Percentiles rank a stretch among this genome's conserved stretches.
Evolutionary conservation across 306 rosid species (phyloP).

Genomic region (Datisca glomerata): DNA sequence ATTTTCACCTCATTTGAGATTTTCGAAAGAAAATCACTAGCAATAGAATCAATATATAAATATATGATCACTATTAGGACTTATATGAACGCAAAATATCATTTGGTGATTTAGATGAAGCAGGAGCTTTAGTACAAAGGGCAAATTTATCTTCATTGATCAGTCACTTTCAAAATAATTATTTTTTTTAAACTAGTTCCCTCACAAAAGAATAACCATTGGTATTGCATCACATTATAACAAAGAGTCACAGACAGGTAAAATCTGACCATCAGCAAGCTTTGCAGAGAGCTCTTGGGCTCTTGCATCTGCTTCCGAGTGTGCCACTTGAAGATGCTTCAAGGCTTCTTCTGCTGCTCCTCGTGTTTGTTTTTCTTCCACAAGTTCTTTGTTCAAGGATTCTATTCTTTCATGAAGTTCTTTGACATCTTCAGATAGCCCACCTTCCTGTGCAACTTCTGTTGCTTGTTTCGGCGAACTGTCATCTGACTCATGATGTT

Average conservation of each 20-base stretch:
- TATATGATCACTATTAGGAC: too few relatives aligned
- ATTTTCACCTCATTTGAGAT: background rate
- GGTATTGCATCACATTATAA: too few relatives aligned
- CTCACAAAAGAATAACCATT: too few relatives aligned
- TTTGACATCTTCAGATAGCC: slow-evolving; percentile 28
- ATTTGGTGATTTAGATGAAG: too few relatives aligned
- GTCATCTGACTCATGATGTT: slow-evolving; percentile 12
- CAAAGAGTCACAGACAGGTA: slow-evolving; percentile 3
- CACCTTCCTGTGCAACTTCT: slow-evolving; percentile 21
- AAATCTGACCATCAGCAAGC: slow-evolving; percentile 69
- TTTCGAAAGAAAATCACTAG: background rate
- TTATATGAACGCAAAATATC: too few relatives aligned
- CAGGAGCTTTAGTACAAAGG: too few relatives aligned
- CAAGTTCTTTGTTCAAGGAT: slow-evolving; percentile 43
- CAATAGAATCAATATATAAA: too few relatives aligned
- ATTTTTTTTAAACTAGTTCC: too few relatives aligned
- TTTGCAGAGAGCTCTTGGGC: slow-evolving; percentile 65
- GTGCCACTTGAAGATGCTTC: slow-evolving; percentile 61
- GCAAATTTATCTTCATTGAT: too few relatives aligned
- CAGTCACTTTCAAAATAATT: too few relatives aligned
- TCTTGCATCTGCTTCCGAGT: slow-evolving; percentile 71
- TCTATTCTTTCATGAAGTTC: slow-evolving; percentile 46
- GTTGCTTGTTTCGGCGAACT: slow-evolving; percentile 17
- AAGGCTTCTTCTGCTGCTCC: slow-evolving; percentile 78
- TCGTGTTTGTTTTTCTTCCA: slow-evolving; percentile 75